Conservation (phyloP, 1,284 basidiomycete genomes). For the Meira miltonrushii region DNA sequence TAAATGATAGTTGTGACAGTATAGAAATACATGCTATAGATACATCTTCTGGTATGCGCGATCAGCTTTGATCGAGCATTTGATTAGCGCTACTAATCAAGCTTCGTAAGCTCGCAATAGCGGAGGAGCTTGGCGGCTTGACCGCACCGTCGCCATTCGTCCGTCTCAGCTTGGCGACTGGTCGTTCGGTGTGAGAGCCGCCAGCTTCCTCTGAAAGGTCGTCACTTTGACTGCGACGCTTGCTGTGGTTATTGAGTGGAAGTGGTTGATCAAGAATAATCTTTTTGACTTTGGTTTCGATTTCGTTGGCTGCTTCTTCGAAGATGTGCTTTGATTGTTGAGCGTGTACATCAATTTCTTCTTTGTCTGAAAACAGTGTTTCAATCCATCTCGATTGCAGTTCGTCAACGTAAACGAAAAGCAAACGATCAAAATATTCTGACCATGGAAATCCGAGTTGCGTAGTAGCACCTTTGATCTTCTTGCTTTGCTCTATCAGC, state of each 20-base stretch:
- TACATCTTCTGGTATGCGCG: too few species aligned
- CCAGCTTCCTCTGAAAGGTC: not conserved
- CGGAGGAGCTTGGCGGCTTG: not conserved
- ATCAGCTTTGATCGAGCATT: not conserved
- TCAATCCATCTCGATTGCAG: not conserved
- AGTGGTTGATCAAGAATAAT: not conserved
- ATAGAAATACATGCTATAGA: too few species aligned
- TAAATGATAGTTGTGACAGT: not conserved
- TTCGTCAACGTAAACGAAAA: not conserved
- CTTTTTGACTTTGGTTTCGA: not conserved
- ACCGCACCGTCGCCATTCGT: not conserved
- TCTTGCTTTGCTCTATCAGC: not conserved
- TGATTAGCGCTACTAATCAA: not conserved
- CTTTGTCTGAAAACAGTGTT: not conserved
- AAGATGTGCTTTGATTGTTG: not conserved
- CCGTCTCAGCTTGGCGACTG: not conserved
- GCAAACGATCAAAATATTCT: not conserved
- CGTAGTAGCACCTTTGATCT: not conserved
- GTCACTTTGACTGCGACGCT: not conserved
- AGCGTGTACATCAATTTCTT: not conserved
- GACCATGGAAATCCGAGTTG: conserved; percentile 4
- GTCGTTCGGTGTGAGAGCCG: not conserved
- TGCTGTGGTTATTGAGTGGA: not conserved
- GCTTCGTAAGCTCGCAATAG: not conserved
- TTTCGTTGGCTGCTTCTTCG: not conserved